Conservation (phyloP, 306 rosid species). For the Astragalus membranaceus region DNA sequence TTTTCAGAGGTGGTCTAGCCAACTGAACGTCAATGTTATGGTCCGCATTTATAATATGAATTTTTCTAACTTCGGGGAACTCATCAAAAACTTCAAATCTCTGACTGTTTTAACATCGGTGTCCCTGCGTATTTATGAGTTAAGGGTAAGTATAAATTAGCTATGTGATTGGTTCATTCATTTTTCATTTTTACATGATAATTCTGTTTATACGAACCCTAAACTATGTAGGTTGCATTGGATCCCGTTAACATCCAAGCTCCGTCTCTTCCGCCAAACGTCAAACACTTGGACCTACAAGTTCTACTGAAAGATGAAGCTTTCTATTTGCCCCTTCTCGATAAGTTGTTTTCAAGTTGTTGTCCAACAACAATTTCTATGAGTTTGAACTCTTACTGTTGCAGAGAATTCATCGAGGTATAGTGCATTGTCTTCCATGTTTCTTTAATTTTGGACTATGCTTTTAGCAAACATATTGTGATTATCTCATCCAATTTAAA, state of each 20-base stretch:
- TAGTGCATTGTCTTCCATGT: too few species aligned
- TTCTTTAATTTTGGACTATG: too few species aligned
- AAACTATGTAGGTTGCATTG: background rate
- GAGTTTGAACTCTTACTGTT: too few species aligned
- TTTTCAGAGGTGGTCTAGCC: constrained; percentile 10
- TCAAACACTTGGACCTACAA: background rate
- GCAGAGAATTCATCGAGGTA: too few species aligned
- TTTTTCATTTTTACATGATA: background rate
- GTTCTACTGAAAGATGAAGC: background rate
- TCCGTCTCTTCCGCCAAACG: background rate
- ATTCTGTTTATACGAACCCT: background rate
- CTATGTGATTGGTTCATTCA: background rate
- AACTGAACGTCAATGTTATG: background rate
- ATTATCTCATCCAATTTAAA: too few species aligned
- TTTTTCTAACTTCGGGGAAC: background rate
- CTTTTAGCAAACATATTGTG: too few species aligned
- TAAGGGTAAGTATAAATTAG: background rate
- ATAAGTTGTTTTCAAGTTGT: constrained; percentile 4
- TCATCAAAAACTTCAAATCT: constrained; percentile 10
- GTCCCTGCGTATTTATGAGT: background rate
- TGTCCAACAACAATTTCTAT: too few species aligned
- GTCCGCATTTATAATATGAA: background rate
- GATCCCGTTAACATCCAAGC: background rate
- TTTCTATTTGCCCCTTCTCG: background rate
- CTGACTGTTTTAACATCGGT: background rate